These are phyloP conservation scores for Drosera capensis DNA, from an alignment of 148 eudicot genomes.

Conservation along the genomic window DNA sequence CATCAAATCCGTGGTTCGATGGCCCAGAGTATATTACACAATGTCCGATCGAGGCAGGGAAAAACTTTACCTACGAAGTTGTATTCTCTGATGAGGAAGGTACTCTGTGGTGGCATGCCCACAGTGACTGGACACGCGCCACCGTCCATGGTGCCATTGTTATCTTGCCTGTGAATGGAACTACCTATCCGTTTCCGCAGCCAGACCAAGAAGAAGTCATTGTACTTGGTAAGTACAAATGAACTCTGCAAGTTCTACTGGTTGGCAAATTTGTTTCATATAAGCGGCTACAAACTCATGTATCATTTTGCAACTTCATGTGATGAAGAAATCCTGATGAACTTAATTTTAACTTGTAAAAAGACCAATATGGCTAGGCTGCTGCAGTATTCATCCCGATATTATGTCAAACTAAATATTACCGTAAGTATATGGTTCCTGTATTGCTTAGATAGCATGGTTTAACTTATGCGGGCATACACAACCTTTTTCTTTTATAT, in stretches of 20 bases:
- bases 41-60: slow-evolving; percentile 20
- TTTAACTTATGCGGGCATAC: neutral
- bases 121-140: slow-evolving; percentile 25
- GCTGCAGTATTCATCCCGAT: too few relatives aligned
- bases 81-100: slow-evolving; percentile 17
- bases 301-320: neutral
- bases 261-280: neutral
- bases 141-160: slow-evolving; percentile 19
- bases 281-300: neutral
- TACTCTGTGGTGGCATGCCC: slow-evolving; percentile 28
- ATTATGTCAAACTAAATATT: too few relatives aligned
- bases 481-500: too few relatives aligned
- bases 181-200: slow-evolving; percentile 15
- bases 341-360: too few relatives aligned
- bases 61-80: slow-evolving; percentile 12
- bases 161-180: slow-evolving; percentile 9
- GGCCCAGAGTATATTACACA: slow-evolving; percentile 24
- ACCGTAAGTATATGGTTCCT: too few relatives aligned
- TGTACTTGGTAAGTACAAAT: slow-evolving; percentile 11
- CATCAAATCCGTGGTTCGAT: slow-evolving; percentile 23
- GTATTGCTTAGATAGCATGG: too few relatives aligned
- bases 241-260: too few relatives aligned
- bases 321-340: too few relatives aligned
- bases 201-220: slow-evolving; percentile 16
- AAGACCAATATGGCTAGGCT: too few relatives aligned